Conservation (phyloP, 768 basidiomycete species). For the Leccinum ochraceum region DNA sequence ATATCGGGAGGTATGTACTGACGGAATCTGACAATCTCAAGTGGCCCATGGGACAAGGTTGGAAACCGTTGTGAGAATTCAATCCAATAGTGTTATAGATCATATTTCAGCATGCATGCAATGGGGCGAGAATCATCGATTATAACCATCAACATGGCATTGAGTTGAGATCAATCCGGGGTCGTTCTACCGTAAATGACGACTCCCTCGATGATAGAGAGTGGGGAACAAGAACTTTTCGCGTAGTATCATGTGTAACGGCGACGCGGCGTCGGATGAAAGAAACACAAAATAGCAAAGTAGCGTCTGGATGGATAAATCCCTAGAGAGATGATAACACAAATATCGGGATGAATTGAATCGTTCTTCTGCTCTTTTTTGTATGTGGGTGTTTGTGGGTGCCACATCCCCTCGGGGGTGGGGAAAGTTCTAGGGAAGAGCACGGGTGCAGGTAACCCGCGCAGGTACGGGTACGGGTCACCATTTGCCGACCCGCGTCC, state of each 20-base stretch:
- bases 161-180: background rate
- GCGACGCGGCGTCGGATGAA: background rate
- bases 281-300: background rate
- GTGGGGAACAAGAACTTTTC: background rate
- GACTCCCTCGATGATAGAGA: background rate
- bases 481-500: too few species aligned
- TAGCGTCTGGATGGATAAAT: background rate
- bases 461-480: too few species aligned
- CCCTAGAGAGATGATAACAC: background rate
- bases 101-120: background rate
- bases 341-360: background rate
- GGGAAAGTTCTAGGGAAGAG: too few species aligned
- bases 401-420: too few species aligned
- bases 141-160: background rate
- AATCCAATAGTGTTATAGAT: background rate
- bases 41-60: slow-evolving; percentile 60
- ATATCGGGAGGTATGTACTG: slow-evolving; percentile 15
- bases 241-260: background rate
- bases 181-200: background rate
- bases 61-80: slow-evolving; percentile 41
- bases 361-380: background rate
- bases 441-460: too few species aligned
- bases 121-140: background rate
- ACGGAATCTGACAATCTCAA: slow-evolving; percentile 51
- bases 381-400: background rate